phyloP scores from a whole-genome alignment of 2,329 filamentous ascomycete genomes.

The Monosporascus sp. region DNA sequence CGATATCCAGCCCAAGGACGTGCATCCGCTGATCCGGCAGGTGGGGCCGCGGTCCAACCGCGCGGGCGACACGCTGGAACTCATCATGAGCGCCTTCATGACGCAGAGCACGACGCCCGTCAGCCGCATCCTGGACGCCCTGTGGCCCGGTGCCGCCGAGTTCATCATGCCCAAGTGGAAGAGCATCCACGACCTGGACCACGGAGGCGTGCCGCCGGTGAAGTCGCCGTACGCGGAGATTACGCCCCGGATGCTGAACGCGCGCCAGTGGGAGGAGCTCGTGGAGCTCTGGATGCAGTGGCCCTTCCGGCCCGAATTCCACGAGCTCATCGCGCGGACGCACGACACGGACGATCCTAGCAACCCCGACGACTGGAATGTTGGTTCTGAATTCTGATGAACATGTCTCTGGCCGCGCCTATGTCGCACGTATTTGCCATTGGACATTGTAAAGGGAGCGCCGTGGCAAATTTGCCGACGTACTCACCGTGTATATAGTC shows the following conservation, averaged over 20 bases:
- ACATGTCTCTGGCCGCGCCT: no score
- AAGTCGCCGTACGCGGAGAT: slow-evolving; percentile 35
- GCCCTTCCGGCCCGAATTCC: slow-evolving; percentile 54
- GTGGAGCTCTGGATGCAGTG: slow-evolving; percentile 57
- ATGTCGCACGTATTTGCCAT: no score
- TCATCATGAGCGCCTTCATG: slow-evolving; percentile 42
- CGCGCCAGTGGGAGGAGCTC: slow-evolving; percentile 52
- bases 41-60: slow-evolving; percentile 34
- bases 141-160: slow-evolving; percentile 57
- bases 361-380: no score
- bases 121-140: slow-evolving; percentile 37
- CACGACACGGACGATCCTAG: slow-evolving; percentile 16
- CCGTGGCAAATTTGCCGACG: no score
- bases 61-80: slow-evolving; percentile 45
- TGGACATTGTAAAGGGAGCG: no score
- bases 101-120: slow-evolving; percentile 29
- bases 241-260: slow-evolving; percentile 42
- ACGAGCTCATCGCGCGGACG: slow-evolving; percentile 39
- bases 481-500: no score
- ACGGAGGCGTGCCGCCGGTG: slow-evolving; percentile 37
- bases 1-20: slow-evolving; percentile 58
- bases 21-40: slow-evolving; percentile 43
- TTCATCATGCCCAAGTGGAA: slow-evolving; percentile 44
- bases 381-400: no score
- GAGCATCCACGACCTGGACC: slow-evolving; percentile 40